Evolutionary conservation across 2,329 filamentous ascomycete genomes (phyloP), one percentile per base, ranked within the genome.

Genomic region (Xylariaceae sp.): DNA sequence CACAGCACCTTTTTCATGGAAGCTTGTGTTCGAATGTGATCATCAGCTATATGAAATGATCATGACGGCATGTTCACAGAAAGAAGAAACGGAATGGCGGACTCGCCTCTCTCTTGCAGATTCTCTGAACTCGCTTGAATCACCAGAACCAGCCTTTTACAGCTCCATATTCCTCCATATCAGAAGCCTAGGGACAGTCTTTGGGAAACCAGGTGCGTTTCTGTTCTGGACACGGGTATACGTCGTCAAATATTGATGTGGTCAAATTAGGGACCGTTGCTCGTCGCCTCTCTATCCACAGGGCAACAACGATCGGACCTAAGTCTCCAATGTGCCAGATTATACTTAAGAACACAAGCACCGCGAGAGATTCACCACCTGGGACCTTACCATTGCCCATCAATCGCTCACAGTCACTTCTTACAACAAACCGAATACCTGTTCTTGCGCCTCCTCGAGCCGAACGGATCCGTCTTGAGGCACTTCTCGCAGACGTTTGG

Each of bases 1-100:
- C 52, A 88, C 86, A 3, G 87, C 88, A 1, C 83, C 87, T 0
- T 88, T 88, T 64, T 93, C 90, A 1, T 97, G 91, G 92, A 98
- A 97, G 63, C 60, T 96, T 10, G 75, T 88, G 3, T 96, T 97
- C 59, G 84, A 93, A 62, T 80, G 80, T 53, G 76, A 85, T 45
- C 79, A 86, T 54, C 82, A 86, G 48, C 72, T 92, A 42, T 92
- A 88, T 62, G 92, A 97, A 65, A 68, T 95, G 14, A 82, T 96
- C 33, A 75, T 95, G 68, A 94, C 86, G 54, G 92, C 90, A 27
- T 95, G 90, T 57, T 92, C 86, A 1, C 73, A 81, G 1, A 80
- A 77, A 33, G 92, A 98, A 63, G 88, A 93, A 58, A 71, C 78
- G 37, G 81, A 85, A 57, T 98, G 93, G 92, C 83, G 84, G 51